Evolutionary conservation across 2,329 filamentous ascomycete genomes (phyloP).

Genomic region (Penicillium sclerotiorum): DNA sequence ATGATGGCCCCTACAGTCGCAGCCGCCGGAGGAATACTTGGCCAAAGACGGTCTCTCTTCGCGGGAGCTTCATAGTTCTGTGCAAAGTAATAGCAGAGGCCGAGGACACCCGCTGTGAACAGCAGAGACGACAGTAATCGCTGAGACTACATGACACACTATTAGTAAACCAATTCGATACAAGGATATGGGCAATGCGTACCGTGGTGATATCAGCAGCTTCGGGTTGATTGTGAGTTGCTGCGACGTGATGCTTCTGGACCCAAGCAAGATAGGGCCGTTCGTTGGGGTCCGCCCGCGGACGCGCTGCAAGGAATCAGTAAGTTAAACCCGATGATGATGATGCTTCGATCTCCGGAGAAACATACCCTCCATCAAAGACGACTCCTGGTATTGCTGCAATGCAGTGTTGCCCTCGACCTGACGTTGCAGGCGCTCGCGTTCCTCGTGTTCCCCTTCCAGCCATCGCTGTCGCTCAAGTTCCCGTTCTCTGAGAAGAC

Average conservation of each 20-base stretch:
- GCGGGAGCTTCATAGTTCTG: constrained; percentile 54
- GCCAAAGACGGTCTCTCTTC: constrained; percentile 52
- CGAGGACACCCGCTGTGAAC: constrained; percentile 41
- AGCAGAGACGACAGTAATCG: constrained; percentile 52
- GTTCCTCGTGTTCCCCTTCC: constrained; percentile 50
- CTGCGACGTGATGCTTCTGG: constrained; percentile 45
- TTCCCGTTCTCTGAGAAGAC: constrained; percentile 48
- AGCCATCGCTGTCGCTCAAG: constrained; percentile 56
- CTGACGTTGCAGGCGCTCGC: constrained; percentile 34
- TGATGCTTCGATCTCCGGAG: too few relatives aligned
- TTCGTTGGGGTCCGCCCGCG: constrained; percentile 43
- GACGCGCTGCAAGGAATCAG: constrained; percentile 31
- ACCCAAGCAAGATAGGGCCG: constrained; percentile 47
- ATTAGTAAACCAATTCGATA: not conserved
- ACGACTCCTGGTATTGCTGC: constrained; percentile 38
- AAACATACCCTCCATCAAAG: constrained; percentile 40
- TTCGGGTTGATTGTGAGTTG: constrained; percentile 37
- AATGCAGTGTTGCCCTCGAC: constrained; percentile 39
- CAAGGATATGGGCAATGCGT: constrained; percentile 6
- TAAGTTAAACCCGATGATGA: too few relatives aligned
- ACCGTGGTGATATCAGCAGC: constrained; percentile 41
- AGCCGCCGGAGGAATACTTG: constrained; percentile 52
- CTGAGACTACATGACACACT: constrained; percentile 32
- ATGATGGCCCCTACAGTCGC: constrained; percentile 57
- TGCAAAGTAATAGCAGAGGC: constrained; percentile 48